Percentiles rank a stretch among this genome's conserved stretches.
phyloP scores from a whole-genome alignment of 331 rosid species.

The Spiraea crenata region DNA sequence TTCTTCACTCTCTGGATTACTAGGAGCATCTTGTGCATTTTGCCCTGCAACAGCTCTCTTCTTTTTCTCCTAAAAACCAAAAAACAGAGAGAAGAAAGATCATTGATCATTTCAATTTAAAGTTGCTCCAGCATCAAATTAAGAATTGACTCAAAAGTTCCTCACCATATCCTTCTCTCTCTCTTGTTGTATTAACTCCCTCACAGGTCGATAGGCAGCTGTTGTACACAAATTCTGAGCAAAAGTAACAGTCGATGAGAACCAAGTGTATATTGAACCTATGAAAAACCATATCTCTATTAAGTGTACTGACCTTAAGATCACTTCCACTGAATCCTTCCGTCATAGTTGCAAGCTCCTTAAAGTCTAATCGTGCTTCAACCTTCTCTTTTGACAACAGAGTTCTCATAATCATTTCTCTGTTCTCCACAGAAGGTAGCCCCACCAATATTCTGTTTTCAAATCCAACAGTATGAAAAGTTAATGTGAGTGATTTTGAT shows the following conservation, averaged over 20 bases:
- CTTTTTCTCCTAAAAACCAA: conserved; percentile 53
- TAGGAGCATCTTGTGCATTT: conserved; percentile 25
- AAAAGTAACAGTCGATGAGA: conserved; percentile 16
- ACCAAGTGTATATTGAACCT: conserved; percentile 9
- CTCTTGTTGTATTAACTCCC: conserved; percentile 85
- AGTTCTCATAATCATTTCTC: conserved; percentile 81
- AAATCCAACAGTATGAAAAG: background rate
- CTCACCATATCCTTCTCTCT: conserved; percentile 68
- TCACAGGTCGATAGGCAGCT: conserved; percentile 87
- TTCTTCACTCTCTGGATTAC: conserved; percentile 12
- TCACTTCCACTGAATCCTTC: conserved; percentile 98
- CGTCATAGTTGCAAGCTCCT: conserved; percentile 74
- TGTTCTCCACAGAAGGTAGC: conserved; percentile 77
- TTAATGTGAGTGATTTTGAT: background rate
- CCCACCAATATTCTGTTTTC: conserved; percentile 88
- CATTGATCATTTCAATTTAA: background rate
- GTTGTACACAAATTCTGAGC: conserved; percentile 83
- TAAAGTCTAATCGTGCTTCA: conserved; percentile 56
- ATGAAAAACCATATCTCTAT: conserved; percentile 9
- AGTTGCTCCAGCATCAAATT: conserved; percentile 10
- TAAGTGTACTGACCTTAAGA: conserved; percentile 55
- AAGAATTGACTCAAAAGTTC: background rate
- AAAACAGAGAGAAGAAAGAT: background rate
- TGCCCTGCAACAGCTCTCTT: conserved; percentile 37
- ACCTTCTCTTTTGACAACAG: conserved; percentile 71